Percentiles rank a stretch among this genome's conserved stretches.
phyloP scores from a whole-genome alignment of 2,329 filamentous ascomycete species.

The Cercospora citrullina region DNA sequence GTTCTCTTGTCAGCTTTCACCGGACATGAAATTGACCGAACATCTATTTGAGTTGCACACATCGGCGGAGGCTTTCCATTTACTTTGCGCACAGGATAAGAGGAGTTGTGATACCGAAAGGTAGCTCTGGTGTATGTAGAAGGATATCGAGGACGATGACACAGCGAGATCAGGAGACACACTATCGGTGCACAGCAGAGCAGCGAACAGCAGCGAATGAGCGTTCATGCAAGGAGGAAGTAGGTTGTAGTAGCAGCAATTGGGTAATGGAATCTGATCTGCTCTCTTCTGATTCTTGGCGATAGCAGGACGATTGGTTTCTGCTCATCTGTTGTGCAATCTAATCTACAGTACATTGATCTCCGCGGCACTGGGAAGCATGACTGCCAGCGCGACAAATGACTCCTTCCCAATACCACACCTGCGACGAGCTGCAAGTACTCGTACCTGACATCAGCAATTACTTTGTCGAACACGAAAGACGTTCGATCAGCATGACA shows the following conservation, averaged over 20 bases:
- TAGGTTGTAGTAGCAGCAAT: background rate
- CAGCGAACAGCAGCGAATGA: background rate
- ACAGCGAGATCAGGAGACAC: background rate
- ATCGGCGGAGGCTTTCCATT: background rate
- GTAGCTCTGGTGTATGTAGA: background rate
- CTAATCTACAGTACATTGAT: background rate
- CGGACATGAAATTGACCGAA: background rate
- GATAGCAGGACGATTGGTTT: background rate
- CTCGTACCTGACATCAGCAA: background rate
- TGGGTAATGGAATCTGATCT: conserved; percentile 1
- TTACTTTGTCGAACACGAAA: background rate
- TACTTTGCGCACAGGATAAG: background rate
- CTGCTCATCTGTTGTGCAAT: background rate
- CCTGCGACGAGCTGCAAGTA: background rate
- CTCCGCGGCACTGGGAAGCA: background rate
- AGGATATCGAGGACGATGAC: background rate
- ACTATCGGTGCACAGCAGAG: background rate
- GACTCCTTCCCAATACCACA: background rate
- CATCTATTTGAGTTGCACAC: background rate
- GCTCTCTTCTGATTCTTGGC: background rate
- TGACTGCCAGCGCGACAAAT: background rate
- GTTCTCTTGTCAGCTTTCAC: background rate
- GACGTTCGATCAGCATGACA: background rate
- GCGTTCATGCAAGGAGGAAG: background rate
- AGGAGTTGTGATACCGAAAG: background rate